Conservation (phyloP, 1,284 basidiomycete genomes). For the Lentinula novae-zelandiae region DNA sequence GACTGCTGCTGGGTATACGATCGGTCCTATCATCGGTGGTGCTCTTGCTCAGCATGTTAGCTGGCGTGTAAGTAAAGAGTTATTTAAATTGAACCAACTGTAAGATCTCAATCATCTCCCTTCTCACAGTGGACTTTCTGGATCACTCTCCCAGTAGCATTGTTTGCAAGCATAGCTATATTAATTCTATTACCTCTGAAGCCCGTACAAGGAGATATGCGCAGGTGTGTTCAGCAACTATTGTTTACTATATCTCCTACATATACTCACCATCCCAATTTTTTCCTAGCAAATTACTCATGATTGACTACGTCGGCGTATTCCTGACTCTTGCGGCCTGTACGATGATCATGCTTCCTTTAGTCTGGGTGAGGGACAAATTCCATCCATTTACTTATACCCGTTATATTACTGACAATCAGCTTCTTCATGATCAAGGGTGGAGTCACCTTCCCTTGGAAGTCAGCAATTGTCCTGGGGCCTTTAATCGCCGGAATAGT, state of each 20-base stretch:
- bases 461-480: conserved; percentile 57
- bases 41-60: conserved; percentile 49
- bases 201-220: conserved; percentile 10
- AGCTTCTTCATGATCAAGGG: conserved; percentile 35
- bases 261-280: too few species aligned
- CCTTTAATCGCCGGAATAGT: conserved; percentile 55
- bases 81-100: not conserved
- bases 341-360: conserved; percentile 15
- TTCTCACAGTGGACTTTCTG: conserved; percentile 46
- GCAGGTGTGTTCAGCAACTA: not conserved
- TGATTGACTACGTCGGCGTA: conserved; percentile 16
- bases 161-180: conserved; percentile 4
- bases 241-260: too few species aligned
- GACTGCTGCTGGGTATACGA: conserved; percentile 33
- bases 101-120: not conserved
- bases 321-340: conserved; percentile 14
- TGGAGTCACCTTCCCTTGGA: conserved; percentile 67
- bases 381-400: not conserved
- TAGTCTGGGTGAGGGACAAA: conserved; percentile 14
- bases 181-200: conserved; percentile 10
- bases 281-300: conserved; percentile 12
- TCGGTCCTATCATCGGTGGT: conserved; percentile 52
- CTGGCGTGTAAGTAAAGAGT: conserved; percentile 50
- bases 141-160: conserved; percentile 1
- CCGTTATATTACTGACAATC: not conserved